Evolutionary conservation across 2,329 filamentous ascomycete genomes (phyloP).

Genomic region (Diaporthe velutina): DNA sequence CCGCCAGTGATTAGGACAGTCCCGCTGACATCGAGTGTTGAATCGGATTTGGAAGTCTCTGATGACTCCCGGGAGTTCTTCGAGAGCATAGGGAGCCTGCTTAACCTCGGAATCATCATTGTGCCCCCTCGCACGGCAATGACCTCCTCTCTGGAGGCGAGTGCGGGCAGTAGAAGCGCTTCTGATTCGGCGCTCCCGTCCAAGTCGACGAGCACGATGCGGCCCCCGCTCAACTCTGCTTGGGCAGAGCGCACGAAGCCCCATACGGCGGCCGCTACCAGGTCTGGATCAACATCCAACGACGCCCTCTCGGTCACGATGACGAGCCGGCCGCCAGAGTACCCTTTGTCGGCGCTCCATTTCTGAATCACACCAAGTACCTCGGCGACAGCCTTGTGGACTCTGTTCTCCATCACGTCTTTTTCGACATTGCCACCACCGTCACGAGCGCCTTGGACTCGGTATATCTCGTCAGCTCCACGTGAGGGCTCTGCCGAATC

Average conservation of each 20-base stretch:
- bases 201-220: conserved; percentile 13
- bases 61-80: no score
- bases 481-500: not conserved
- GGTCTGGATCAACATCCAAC: not conserved
- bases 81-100: fast-evolving
- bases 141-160: not conserved
- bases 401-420: not conserved
- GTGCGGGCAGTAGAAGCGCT: not conserved
- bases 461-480: not conserved
- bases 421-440: no score
- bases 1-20: conserved; percentile 17
- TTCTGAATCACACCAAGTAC: not conserved
- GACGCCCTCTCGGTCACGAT: not conserved
- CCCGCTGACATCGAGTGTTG: conserved; percentile 1
- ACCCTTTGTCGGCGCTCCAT: not conserved
- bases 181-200: conserved; percentile 4
- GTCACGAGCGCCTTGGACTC: not conserved
- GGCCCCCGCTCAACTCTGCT: conserved; percentile 1
- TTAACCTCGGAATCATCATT: not conserved
- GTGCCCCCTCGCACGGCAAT: not conserved
- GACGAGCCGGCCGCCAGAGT: not conserved
- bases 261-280: not conserved
- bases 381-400: not conserved
- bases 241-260: conserved; percentile 4
- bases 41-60: not conserved